phyloP scores from a whole-genome alignment of 2,329 filamentous ascomycete genomes.

The Lithohypha guttulata region DNA sequence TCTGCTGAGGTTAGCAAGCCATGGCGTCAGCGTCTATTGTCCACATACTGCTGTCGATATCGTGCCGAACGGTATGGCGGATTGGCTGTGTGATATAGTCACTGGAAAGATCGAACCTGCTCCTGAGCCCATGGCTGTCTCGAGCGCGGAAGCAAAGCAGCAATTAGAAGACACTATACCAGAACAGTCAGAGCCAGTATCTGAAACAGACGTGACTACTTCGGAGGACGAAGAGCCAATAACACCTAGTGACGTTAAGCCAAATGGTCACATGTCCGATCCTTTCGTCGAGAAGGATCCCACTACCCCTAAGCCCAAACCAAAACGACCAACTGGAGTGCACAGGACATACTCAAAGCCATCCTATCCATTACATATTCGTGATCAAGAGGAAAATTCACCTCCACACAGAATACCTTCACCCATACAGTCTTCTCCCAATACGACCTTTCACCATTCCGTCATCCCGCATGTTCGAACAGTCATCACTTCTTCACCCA shows the following conservation, averaged over 20 bases:
- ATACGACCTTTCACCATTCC: conserved; percentile 26
- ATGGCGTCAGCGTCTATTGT: conserved; percentile 88
- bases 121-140: conserved; percentile 21
- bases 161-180: conserved; percentile 5
- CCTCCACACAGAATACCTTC: conserved; percentile 14
- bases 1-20: conserved; percentile 67
- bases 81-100: conserved; percentile 86
- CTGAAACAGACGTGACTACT: conserved; percentile 21
- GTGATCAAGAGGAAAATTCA: background rate
- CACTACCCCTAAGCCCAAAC: conserved; percentile 11
- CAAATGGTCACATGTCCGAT: conserved; percentile 24
- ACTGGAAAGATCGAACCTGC: conserved; percentile 39
- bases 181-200: conserved; percentile 17
- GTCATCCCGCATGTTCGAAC: conserved; percentile 39
- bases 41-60: conserved; percentile 94
- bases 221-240: conserved; percentile 13
- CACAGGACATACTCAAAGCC: conserved; percentile 30
- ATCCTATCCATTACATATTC: conserved; percentile 25
- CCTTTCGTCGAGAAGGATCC: conserved; percentile 25
- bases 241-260: conserved; percentile 1
- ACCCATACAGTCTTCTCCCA: conserved; percentile 1
- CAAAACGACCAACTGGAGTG: conserved; percentile 8
- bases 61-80: conserved; percentile 71
- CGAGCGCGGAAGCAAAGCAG: conserved; percentile 12
- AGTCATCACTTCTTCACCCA: conserved; percentile 42